A percentile compares a stretch with the other conserved stretches of the same genome.
phyloP scores from a whole-genome alignment of 2,329 filamentous ascomycete genomes.

The Coniochaeta hoffmannii region DNA sequence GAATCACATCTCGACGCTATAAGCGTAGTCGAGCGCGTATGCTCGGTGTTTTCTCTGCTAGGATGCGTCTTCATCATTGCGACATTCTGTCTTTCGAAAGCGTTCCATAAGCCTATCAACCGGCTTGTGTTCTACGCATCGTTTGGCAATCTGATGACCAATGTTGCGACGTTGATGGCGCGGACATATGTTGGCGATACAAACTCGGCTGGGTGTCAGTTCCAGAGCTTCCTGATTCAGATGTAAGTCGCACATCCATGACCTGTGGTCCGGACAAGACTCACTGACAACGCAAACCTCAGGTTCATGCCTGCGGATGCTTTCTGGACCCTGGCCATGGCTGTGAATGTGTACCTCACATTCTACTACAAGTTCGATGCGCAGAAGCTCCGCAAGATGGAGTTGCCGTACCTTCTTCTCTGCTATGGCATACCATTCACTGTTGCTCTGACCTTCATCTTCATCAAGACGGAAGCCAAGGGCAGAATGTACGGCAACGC shows the following conservation, averaged over 20 bases:
- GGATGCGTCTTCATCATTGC: constrained; percentile 65
- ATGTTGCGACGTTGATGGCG: constrained; percentile 69
- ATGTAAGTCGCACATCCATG: constrained; percentile 51
- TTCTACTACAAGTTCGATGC: constrained; percentile 70
- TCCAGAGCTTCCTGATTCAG: constrained; percentile 75
- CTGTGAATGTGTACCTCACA: constrained; percentile 74
- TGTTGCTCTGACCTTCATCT: constrained; percentile 60
- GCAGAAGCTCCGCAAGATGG: constrained; percentile 54
- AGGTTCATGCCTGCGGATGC: constrained; percentile 76
- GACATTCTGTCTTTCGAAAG: constrained; percentile 60
- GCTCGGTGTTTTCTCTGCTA: constrained; percentile 63
- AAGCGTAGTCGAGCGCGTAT: constrained; percentile 56
- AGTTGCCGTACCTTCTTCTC: constrained; percentile 59
- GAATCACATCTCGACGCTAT: constrained; percentile 39
- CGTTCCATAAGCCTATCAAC: constrained; percentile 83
- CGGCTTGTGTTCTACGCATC: constrained; percentile 77
- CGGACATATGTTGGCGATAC: constrained; percentile 46
- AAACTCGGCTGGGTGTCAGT: constrained; percentile 52
- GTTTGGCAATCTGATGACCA: constrained; percentile 72
- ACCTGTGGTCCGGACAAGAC: background rate
- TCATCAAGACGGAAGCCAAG: constrained; percentile 42
- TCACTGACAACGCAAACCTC: constrained; percentile 13
- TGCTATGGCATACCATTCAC: constrained; percentile 71
- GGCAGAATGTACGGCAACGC: constrained; percentile 67
- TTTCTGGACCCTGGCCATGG: constrained; percentile 75